phyloP scores from a whole-genome alignment of 441 rosid genomes.

The Adansonia gregorii region DNA sequence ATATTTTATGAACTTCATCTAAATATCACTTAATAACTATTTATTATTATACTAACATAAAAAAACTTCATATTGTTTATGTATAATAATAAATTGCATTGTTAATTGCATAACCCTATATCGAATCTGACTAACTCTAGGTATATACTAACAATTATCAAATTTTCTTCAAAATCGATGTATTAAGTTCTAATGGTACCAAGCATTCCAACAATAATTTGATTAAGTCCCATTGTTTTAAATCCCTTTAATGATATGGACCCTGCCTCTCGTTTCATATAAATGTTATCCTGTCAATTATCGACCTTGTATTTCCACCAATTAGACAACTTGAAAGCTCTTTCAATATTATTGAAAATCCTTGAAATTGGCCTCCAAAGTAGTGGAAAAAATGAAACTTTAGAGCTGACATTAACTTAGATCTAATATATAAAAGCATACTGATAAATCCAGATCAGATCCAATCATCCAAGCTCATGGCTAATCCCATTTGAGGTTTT shows the following conservation, averaged over 20 bases:
- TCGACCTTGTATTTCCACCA: conserved; percentile 29
- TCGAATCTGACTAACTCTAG: no score
- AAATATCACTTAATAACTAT: no score
- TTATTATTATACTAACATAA: no score
- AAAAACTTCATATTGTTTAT: no score
- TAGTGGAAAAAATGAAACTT: background rate
- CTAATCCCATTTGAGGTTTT: background rate
- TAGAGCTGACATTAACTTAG: background rate
- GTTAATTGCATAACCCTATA: no score
- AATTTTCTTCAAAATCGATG: background rate
- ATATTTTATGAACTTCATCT: no score
- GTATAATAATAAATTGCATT: no score
- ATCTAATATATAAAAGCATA: background rate
- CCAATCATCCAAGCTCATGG: background rate
- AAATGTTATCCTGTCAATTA: conserved; percentile 34
- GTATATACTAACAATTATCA: no score
- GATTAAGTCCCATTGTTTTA: conserved; percentile 17
- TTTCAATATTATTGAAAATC: background rate
- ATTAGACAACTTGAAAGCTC: conserved; percentile 23
- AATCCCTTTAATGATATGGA: conserved; percentile 16
- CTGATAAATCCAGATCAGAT: background rate
- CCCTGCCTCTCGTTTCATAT: conserved; percentile 30
- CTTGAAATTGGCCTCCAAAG: background rate
- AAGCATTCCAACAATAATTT: background rate
- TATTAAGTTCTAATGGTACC: background rate